Conservation (phyloP, 2,329 filamentous ascomycete species). For the Pestalotiopsis sp. region DNA sequence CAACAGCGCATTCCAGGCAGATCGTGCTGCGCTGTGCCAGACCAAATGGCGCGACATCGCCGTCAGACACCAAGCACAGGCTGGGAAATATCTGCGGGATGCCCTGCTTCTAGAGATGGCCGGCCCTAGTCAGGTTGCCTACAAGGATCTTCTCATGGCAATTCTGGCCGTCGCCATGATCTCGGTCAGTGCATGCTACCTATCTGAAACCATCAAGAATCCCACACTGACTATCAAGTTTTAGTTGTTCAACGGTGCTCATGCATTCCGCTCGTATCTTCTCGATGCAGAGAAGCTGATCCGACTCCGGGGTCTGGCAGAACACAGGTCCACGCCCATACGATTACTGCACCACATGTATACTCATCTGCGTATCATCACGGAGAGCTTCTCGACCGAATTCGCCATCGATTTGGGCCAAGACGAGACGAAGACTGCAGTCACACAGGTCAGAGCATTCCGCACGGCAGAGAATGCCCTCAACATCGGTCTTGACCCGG, state of each 20-base stretch:
- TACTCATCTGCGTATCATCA: conserved; percentile 43
- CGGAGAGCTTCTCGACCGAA: conserved; percentile 38
- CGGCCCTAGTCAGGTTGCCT: conserved; percentile 37
- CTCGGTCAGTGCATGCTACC: conserved; percentile 17
- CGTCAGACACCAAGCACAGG: conserved; percentile 27
- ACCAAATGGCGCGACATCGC: conserved; percentile 31
- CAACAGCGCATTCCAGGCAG: conserved; percentile 41
- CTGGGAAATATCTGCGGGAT: conserved; percentile 33
- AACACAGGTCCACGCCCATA: conserved; percentile 40
- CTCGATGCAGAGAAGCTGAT: conserved; percentile 47
- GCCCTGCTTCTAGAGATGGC: conserved; percentile 34
- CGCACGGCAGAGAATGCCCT: conserved; percentile 27
- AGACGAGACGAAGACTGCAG: background rate
- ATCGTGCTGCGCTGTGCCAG: conserved; percentile 7
- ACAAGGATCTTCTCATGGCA: conserved; percentile 46
- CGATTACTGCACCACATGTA: conserved; percentile 50
- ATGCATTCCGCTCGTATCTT: conserved; percentile 21
- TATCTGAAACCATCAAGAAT: background rate
- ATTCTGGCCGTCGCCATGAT: conserved; percentile 33
- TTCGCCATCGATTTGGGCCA: background rate
- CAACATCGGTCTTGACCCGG: conserved; percentile 28
- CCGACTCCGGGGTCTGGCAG: conserved; percentile 36
- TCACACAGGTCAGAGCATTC: conserved; percentile 24
- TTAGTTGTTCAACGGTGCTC: conserved; percentile 15
- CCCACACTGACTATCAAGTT: background rate